Evolutionary conservation across 2,329 filamentous ascomycete genomes (phyloP).

Genomic region (Fusarium sp.): DNA sequence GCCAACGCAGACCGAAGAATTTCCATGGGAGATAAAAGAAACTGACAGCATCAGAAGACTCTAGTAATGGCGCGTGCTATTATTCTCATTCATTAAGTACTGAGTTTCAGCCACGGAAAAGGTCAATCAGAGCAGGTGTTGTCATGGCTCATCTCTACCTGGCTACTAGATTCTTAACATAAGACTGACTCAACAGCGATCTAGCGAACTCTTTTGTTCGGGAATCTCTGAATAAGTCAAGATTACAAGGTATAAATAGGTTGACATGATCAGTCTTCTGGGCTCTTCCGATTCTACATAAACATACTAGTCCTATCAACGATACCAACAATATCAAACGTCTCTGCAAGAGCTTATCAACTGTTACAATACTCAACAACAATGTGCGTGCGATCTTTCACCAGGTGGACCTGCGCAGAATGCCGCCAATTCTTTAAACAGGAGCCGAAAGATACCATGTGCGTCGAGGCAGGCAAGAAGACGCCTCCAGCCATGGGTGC

Average conservation of each 20-base stretch:
- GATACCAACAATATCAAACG: background rate
- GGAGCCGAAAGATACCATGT: background rate
- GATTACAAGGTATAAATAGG: background rate
- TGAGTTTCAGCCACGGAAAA: background rate
- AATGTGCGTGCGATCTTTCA: background rate
- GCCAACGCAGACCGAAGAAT: background rate
- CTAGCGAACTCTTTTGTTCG: background rate
- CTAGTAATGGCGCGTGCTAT: background rate
- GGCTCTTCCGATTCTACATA: background rate
- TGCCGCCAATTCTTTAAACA: background rate
- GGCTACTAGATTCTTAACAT: background rate
- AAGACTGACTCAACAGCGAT: no score
- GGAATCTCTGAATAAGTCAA: background rate
- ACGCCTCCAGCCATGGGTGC: background rate
- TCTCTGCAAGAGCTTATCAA: background rate
- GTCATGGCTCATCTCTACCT: background rate
- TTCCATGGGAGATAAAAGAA: background rate
- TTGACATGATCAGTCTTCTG: background rate
- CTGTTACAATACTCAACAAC: background rate
- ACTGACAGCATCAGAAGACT: background rate
- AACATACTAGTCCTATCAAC: background rate
- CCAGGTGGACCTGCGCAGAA: background rate
- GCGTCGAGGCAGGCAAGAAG: background rate
- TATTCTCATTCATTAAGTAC: fast-evolving
- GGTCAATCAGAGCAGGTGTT: background rate